Evolutionary conservation across 2,329 filamentous ascomycete genomes (phyloP).

Genomic region (Monilinia fructicola): DNA sequence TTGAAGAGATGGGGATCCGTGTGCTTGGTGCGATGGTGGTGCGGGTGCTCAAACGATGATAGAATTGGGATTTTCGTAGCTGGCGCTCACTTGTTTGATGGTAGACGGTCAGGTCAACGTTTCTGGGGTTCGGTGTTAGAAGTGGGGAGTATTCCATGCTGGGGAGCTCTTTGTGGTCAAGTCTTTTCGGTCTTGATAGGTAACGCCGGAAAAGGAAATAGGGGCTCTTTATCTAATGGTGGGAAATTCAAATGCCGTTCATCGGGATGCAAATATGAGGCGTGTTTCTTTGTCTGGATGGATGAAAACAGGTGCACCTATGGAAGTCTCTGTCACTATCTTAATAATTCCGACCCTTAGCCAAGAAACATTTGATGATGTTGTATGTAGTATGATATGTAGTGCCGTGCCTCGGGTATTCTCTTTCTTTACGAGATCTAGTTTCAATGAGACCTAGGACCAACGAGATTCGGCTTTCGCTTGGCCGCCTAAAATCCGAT

Average conservation of each 20-base stretch:
- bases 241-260: background rate
- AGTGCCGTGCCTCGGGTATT: no score
- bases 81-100: background rate
- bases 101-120: background rate
- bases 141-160: background rate
- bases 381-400: no score
- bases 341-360: no score
- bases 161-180: background rate
- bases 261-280: background rate
- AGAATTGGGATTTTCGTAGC: background rate
- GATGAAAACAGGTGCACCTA: no score
- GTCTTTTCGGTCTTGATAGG: background rate
- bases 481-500: no score
- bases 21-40: background rate
- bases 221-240: background rate
- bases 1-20: background rate
- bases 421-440: no score
- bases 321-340: no score
- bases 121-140: background rate
- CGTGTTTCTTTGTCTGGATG: background rate
- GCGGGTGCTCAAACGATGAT: no score
- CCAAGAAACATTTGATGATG: no score
- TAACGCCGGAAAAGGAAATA: constrained; percentile 13
- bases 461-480: no score
- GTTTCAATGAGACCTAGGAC: no score